phyloP scores from a whole-genome alignment of 177 flowering plant species.

The Vitis hybrid region DNA sequence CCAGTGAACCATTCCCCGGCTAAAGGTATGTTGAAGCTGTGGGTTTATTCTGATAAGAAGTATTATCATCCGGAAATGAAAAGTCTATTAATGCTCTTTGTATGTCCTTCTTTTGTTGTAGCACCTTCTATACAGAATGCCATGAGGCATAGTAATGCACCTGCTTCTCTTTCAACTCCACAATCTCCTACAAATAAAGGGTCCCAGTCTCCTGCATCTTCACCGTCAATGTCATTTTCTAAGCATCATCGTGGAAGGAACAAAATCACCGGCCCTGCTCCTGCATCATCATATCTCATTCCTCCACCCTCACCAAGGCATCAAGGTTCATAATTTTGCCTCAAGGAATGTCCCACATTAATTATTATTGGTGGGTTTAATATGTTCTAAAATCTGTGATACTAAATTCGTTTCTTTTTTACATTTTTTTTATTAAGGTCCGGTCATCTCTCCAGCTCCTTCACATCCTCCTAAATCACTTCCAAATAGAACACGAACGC shows the following conservation, averaged over 20 bases:
- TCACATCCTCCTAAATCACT: constrained; percentile 10
- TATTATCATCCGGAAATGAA: not conserved
- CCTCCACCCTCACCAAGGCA: constrained; percentile 35
- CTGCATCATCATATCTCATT: constrained; percentile 27
- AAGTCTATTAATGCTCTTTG: not conserved
- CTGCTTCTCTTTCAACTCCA: constrained; percentile 25
- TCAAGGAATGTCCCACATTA: not conserved
- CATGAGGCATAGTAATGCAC: constrained; percentile 16
- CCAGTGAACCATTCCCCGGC: constrained; percentile 28
- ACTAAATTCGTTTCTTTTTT: not conserved
- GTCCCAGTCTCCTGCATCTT: constrained; percentile 28
- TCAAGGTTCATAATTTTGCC: constrained; percentile 31
- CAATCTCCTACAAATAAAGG: constrained; percentile 20
- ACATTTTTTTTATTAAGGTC: constrained; percentile 18
- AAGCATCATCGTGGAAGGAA: constrained; percentile 33
- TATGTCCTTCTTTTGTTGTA: constrained; percentile 22
- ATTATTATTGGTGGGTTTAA: not conserved
- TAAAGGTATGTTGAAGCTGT: constrained; percentile 21
- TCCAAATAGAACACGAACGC: constrained; percentile 25
- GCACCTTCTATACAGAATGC: constrained; percentile 35
- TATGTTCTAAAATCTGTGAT: not conserved
- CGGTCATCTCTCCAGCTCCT: constrained; percentile 25
- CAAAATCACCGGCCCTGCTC: constrained; percentile 31
- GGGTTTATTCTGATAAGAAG: not conserved
- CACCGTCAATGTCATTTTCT: constrained; percentile 29